Evolutionary conservation across 176 grass and related monocot species (phyloP), one percentile per base, ranked within the genome.

Genomic region (Cenchrus americanus): DNA sequence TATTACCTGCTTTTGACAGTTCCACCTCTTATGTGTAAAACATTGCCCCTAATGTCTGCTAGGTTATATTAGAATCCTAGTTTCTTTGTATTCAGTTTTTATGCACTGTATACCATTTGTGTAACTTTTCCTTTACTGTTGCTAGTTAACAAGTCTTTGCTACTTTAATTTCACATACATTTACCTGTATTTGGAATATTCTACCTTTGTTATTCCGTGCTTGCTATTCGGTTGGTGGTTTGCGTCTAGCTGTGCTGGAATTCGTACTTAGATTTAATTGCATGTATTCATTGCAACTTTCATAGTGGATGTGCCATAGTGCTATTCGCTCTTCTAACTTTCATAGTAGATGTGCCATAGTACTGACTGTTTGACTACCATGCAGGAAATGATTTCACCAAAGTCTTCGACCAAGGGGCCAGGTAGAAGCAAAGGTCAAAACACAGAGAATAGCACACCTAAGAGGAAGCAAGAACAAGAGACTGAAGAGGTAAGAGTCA

Each of bases 381-480:
- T 78, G 15, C 72, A 95, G 96, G 96, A 95, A 83, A 90, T 94
- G 61, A 22, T 89, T 40, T 82, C 89, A 10, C 65, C 84, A 5
- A 92, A 92, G 69, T 86, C 77, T 71, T 54, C 19, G 18, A 76
- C 61, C 42, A 94, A 87, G 89, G 78, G 75, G 6, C 66, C 78
- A 75, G 58, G 80, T 61, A 94, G 81, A 87, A 32, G 70, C 30
- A 92, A 94, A 82, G 82, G 84, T 52, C 86, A 76, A 60, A n/a
- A 32, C 2, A 82, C 62, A 19, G 89, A 95, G 37, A 86, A 87
- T 51, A 82, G 53, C 64, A 86, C 71, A 42, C 77, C 90, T 44
- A 96, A 92, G 80, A 95, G 87, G 72, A 96, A 96, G 75, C 80
- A 65, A 55, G 89, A 37, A 7, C 82, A 85, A 43, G 91, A 90